Base-by-base conservation (phyloP, 23 red algal genomes). In the Chondrus crispus region DNA sequence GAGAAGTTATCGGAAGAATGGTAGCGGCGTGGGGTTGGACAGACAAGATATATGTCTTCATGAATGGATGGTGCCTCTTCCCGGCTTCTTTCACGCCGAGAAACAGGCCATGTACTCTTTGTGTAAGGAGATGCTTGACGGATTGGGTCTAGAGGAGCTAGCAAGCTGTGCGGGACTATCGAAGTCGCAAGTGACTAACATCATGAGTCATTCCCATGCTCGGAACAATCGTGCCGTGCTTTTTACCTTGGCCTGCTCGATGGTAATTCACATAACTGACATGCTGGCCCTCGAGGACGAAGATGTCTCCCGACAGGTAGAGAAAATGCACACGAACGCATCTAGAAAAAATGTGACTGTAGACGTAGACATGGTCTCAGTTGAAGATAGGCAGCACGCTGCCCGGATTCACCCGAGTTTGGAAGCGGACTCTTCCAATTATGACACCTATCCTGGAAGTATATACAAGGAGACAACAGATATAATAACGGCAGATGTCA, bases 51-150 rank as follows among this genome's bases (percentile, higher is more conserved):
- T n/a, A n/a, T n/a, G n/a, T n/a, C n/a, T 54, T 22, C 13, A 80
- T 52, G 5, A 80, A 16, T 80, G 46, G 74, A 13, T 80, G 38
- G n/a, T 80, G 5, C 74, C 74, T 1, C 57, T 80, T 32, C 74
- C 74, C 2, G 74, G 74, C 24, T 80, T 80, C 74, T 80, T 80
- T 10, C 74, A 80, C 19, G 9, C 39, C 2, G 74, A 80, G 26
- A 80, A 80, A 32, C 74, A 80, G 26, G 57, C n/a, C 20, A 2
- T 80, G 2, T 80, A 80, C 38, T 29, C 74, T 3, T n/a, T 80
- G 4, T 53, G 74, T 1, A 80, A 80, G 24, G 74, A 80, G n/a
- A 54, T 54, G 1, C 38, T 50, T 24, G 6, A 80, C 9, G 74
- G 74, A 30, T 3, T 50, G 40, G 74, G 74, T 5, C 46, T 80